phyloP scores from a whole-genome alignment of 2,329 filamentous ascomycete genomes.

The Cephalotrichum gorgonifer region DNA sequence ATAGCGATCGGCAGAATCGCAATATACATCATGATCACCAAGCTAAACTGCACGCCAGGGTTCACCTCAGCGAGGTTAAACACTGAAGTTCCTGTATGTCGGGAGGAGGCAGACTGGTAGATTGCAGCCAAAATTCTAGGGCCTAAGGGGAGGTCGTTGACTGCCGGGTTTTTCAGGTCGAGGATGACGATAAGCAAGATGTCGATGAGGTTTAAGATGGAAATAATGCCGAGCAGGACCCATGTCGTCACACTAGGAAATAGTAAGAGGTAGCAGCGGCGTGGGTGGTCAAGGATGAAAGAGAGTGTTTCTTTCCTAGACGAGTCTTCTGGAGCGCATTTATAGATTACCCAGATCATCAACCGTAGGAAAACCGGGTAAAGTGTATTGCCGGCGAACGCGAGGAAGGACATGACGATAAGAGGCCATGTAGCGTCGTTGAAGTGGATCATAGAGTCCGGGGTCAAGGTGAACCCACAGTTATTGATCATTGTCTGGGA shows the following conservation, averaged over 20 bases:
- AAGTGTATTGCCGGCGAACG: constrained; percentile 89
- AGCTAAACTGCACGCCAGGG: constrained; percentile 85
- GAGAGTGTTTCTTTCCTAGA: constrained; percentile 80
- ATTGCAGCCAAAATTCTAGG: constrained; percentile 74
- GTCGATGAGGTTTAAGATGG: constrained; percentile 74
- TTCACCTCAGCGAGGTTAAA: constrained; percentile 70
- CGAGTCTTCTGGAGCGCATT: constrained; percentile 51
- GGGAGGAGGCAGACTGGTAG: constrained; percentile 81
- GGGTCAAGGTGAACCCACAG: constrained; percentile 83
- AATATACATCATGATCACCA: constrained; percentile 99
- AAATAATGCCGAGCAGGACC: constrained; percentile 86
- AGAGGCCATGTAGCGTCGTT: constrained; percentile 65
- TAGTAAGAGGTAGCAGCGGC: constrained; percentile 88
- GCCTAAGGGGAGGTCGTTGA: constrained; percentile 59
- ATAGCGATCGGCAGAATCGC: constrained; percentile 96
- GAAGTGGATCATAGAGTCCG: constrained; percentile 90
- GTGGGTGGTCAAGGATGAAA: constrained; percentile 87
- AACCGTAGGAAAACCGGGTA: constrained; percentile 93
- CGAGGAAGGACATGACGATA: constrained; percentile 71
- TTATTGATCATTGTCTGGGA: constrained; percentile 86
- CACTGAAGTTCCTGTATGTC: constrained; percentile 82
- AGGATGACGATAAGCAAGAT: constrained; percentile 86
- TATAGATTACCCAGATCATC: constrained; percentile 74
- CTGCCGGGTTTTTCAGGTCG: constrained; percentile 66
- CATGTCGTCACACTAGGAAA: constrained; percentile 87